Evolutionary conservation across 106 monocot species (phyloP), one percentile per base, ranked within the genome.

Genomic region (Narthecium ossifragum): DNA sequence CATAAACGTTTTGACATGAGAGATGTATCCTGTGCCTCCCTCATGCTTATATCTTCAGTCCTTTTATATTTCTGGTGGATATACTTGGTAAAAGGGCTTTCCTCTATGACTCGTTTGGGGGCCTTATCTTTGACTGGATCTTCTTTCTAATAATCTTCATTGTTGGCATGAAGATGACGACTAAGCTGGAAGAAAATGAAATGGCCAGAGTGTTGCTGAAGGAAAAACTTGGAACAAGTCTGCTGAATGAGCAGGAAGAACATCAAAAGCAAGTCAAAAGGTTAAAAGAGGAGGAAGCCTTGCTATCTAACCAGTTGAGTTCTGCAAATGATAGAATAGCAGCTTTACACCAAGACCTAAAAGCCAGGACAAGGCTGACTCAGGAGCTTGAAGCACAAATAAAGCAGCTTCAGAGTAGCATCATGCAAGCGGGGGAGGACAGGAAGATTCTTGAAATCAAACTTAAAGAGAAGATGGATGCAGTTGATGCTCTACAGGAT

Each of bases 161-260:
- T n/a, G n/a, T n/a, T n/a, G n/a, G n/a, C n/a, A 64, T 75, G 65
- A 70, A 94, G 89, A 75, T 83, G 78, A 75, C 75, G 12, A 62
- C 55, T 3, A 57, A 57, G 30, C 41, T 83, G 53, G 51, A 29
- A 14, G 68, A 80, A 51, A 75, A 83, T 53, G 78, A 86, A 67
- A 58, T 59, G 46, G 66, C 77, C 20, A 57, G 32, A 5, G 58
- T 41, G 27, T 68, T 37, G 46, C 34, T 94, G 48, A 71, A 73
- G 60, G 73, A 83, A 50, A 62, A 69, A 46, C 83, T 75, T 55
- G 82, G 80, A 63, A 66, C 34, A 57, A 85, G 45, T 20, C 51
- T 83, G 22, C 21, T 61, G 17, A 60, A 34, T 13, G 62, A 80
- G 45, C 70, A 89, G 33, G 82, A 85, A 70, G 78, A 85, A 54